Evolutionary conservation across 1,284 basidiomycete genomes (phyloP).

Genomic region (Apiotrichum domesticum): DNA sequence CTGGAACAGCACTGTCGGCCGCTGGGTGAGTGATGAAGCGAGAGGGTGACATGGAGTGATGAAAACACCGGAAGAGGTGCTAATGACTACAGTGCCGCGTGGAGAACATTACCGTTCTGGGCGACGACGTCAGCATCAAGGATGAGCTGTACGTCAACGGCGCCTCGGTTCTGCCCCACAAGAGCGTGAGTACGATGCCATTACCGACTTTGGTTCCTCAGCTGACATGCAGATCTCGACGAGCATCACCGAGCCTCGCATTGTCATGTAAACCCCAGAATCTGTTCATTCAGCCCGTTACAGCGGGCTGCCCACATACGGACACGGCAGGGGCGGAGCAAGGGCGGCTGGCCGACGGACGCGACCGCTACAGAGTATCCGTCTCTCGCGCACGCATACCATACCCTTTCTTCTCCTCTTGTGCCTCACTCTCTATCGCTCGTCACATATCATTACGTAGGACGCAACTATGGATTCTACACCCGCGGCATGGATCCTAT

Average conservation of each 20-base stretch:
- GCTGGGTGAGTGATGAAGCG: conserved; percentile 44
- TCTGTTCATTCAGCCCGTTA: background rate
- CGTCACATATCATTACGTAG: no score
- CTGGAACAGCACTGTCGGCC: conserved; percentile 53
- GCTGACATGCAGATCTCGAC: conserved; percentile 38
- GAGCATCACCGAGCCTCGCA: conserved; percentile 49
- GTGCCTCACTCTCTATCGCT: background rate
- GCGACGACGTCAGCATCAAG: conserved; percentile 54
- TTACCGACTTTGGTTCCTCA: no score
- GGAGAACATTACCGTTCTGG: conserved; percentile 52
- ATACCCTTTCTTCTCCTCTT: background rate
- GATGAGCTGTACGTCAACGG: conserved; percentile 53
- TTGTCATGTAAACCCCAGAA: conserved; percentile 42
- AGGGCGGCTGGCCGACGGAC: no score
- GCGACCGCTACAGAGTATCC: background rate
- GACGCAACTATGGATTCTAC: no score
- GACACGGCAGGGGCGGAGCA: no score
- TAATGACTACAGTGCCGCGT: conserved; percentile 41
- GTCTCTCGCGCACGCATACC: no score
- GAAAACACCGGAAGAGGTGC: background rate
- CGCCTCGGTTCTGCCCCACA: conserved; percentile 52
- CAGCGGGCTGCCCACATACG: background rate
- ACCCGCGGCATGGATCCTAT: no score
- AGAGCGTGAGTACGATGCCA: conserved; percentile 43
- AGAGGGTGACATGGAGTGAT: no score